Evolutionary conservation across 371 early-diverging fungal genomes (phyloP).

Genomic region (Haplosporangium sp.): DNA sequence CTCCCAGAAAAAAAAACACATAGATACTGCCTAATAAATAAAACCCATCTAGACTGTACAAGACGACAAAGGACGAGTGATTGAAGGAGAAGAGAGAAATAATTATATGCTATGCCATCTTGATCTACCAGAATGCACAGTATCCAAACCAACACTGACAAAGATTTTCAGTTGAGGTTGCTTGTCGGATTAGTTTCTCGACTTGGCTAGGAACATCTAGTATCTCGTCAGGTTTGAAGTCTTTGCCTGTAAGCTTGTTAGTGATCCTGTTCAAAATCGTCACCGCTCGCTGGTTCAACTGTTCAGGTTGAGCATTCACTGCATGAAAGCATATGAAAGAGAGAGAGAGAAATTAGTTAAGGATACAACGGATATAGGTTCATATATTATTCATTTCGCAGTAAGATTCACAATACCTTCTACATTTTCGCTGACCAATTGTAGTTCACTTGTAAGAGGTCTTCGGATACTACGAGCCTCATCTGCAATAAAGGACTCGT

Average conservation of each 20-base stretch:
- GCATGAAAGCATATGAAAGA: background rate
- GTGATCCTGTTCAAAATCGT: constrained; percentile 71
- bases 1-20: constrained; percentile 1
- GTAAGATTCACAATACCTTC: constrained; percentile 21
- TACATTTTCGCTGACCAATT: constrained; percentile 34
- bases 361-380: background rate
- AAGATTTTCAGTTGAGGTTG: constrained; percentile 93
- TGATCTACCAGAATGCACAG: constrained; percentile 78
- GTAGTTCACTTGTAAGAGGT: constrained; percentile 43
- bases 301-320: constrained; percentile 48
- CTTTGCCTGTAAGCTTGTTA: constrained; percentile 74
- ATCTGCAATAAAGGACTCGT: constrained; percentile 34
- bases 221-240: constrained; percentile 86
- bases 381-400: background rate
- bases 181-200: constrained; percentile 93
- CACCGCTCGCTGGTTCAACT: constrained; percentile 68
- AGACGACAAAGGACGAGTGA: background rate
- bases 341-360: background rate
- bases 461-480: constrained; percentile 47
- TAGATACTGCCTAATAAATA: background rate
- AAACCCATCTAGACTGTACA: background rate
- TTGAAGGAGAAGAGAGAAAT: background rate
- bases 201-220: constrained; percentile 91
- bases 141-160: constrained; percentile 97
- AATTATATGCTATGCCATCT: background rate